These are phyloP conservation scores for Phlebiopsis gigantea DNA, from an alignment of 768 basidiomycete genomes.

Conservation along the genomic window DNA sequence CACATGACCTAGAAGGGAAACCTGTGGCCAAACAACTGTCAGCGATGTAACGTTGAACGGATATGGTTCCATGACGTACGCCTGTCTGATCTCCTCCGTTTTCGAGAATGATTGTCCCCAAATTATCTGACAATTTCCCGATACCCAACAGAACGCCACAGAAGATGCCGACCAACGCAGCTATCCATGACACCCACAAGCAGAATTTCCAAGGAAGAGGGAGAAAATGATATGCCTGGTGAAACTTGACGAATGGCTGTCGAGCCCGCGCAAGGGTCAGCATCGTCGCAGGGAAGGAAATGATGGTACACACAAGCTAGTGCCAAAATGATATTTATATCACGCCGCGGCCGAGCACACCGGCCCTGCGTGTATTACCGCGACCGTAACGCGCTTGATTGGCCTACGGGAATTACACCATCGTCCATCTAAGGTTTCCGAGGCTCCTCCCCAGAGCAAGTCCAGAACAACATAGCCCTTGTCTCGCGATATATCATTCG, in stretches of 20 bases:
- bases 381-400: neutral
- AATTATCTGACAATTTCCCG: neutral
- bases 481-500: no score
- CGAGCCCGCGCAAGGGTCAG: neutral
- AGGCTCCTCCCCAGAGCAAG: no score
- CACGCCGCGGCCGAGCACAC: neutral
- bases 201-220: neutral
- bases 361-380: neutral
- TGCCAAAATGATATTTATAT: neutral
- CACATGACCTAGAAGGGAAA: conserved; percentile 17
- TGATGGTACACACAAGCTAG: neutral
- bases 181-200: neutral
- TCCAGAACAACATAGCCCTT: no score
- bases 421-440: no score
- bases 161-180: neutral
- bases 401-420: no score
- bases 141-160: conserved; percentile 1
- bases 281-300: neutral
- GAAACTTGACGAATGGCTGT: neutral
- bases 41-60: neutral
- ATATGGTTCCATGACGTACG: neutral
- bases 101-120: neutral
- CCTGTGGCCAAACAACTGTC: neutral
- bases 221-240: neutral
- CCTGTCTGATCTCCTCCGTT: neutral